A percentile compares a stretch with the other conserved stretches of the same genome.
phyloP scores from a whole-genome alignment of 2,329 filamentous ascomycete species.

The Pleurostoma richardsiae region DNA sequence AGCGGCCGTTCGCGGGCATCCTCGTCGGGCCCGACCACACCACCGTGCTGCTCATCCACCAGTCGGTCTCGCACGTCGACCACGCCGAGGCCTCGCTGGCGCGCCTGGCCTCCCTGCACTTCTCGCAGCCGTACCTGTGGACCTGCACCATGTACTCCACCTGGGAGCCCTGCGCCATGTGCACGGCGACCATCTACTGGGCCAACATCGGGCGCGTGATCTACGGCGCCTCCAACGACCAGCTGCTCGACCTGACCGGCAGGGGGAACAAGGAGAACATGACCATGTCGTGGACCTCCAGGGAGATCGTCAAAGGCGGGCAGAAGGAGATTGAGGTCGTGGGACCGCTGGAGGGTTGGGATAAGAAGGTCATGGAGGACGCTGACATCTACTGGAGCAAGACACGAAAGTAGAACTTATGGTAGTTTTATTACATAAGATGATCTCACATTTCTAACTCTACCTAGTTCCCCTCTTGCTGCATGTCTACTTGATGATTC shows the following conservation, averaged over 20 bases:
- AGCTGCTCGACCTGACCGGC: constrained; percentile 37
- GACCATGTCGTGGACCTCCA: constrained; percentile 43
- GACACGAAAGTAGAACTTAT: constrained; percentile 12
- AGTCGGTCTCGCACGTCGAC: constrained; percentile 46
- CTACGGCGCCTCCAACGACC: constrained; percentile 43
- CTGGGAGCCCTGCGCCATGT: constrained; percentile 54
- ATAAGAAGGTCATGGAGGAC: constrained; percentile 36
- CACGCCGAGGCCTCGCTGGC: constrained; percentile 47
- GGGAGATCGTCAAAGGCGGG: constrained; percentile 36
- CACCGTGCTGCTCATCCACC: constrained; percentile 40
- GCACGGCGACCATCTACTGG: constrained; percentile 32
- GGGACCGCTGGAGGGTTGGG: constrained; percentile 39
- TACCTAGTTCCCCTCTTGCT: too few relatives aligned
- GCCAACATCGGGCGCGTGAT: constrained; percentile 47
- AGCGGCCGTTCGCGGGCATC: constrained; percentile 26
- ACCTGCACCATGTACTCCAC: constrained; percentile 44
- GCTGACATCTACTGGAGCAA: constrained; percentile 38
- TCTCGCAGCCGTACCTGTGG: constrained; percentile 40
- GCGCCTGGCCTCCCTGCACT: constrained; percentile 41
- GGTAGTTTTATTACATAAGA: too few relatives aligned
- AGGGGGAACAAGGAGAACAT: constrained; percentile 45
- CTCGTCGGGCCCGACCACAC: constrained; percentile 44
- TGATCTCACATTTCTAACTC: too few relatives aligned
- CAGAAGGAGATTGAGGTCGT: constrained; percentile 45
- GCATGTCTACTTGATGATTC: too few relatives aligned